These are phyloP conservation scores for Leishmania major DNA, from an alignment of 208 protist species.

Conservation along the genomic window DNA sequence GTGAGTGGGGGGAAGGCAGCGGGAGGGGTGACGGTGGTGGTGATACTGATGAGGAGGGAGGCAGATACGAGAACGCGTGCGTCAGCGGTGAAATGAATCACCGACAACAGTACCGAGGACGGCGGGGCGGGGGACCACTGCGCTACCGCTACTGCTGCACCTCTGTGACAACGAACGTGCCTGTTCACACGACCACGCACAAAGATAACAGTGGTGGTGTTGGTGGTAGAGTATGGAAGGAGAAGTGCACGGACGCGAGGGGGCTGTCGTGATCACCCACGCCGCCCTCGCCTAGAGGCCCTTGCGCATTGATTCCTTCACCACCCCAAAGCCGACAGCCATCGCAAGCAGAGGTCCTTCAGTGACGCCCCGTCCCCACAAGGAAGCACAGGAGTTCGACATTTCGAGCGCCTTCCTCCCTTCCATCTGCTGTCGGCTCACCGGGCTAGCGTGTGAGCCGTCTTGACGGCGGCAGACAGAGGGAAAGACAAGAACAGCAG, in stretches of 20 bases:
- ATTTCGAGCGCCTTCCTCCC: not conserved
- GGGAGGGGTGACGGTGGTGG: not conserved
- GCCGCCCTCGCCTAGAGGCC: not conserved
- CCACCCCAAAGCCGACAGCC: not conserved
- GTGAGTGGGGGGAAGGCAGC: not conserved
- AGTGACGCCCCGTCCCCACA: no score
- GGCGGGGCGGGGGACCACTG: not conserved
- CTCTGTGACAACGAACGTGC: not conserved
- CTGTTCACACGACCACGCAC: not conserved
- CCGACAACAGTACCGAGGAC: not conserved
- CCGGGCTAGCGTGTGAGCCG: not conserved
- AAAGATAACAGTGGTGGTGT: not conserved
- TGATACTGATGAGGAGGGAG: not conserved
- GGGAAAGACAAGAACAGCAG: not conserved
- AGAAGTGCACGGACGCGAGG: not conserved
- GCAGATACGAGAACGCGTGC: not conserved
- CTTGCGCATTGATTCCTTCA: not conserved
- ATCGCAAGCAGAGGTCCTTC: not conserved
- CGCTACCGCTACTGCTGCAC: not conserved
- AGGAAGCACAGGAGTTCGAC: not conserved
- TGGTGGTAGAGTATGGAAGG: no score
- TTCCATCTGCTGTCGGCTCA: not conserved
- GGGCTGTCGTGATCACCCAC: not conserved
- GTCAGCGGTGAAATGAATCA: not conserved
- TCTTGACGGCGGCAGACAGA: not conserved